These are phyloP conservation scores for Panicum virgatum DNA, from an alignment of 202 grass and related monocot species.

Conservation along the genomic window DNA sequence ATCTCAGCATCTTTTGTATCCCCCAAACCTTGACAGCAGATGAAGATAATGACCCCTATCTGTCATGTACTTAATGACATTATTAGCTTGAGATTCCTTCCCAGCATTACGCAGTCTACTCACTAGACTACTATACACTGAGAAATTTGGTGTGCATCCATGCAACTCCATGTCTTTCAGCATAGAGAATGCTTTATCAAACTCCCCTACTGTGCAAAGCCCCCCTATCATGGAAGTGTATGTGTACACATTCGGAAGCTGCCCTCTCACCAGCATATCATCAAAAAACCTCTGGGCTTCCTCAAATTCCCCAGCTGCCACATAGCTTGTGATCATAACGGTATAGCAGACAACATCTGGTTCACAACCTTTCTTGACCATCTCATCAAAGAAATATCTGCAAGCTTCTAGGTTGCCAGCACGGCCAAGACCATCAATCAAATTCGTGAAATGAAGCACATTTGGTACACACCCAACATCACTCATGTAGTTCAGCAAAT, in stretches of 20 bases:
- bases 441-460: constrained; percentile 96
- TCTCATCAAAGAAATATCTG: constrained; percentile 92
- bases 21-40: constrained; percentile 77
- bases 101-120: constrained; percentile 64
- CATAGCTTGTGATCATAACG: constrained; percentile 81
- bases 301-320: constrained; percentile 76
- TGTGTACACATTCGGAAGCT: constrained; percentile 92
- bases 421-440: constrained; percentile 94
- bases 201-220: constrained; percentile 67
- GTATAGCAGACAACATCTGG: constrained; percentile 96
- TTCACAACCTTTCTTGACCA: constrained; percentile 83
- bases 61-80: constrained; percentile 86
- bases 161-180: constrained; percentile 76
- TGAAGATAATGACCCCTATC: constrained; percentile 96
- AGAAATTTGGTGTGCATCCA: constrained; percentile 89
- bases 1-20: constrained; percentile 77
- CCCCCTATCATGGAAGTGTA: constrained; percentile 84
- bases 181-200: constrained; percentile 86
- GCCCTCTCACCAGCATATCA: constrained; percentile 76
- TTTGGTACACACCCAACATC: constrained; percentile 73
- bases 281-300: constrained; percentile 68
- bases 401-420: constrained; percentile 87
- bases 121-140: constrained; percentile 80
- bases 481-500: constrained; percentile 93
- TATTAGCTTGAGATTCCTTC: constrained; percentile 78